phyloP scores from a whole-genome alignment of 176 grass and related monocot species.

The Eragrostis curvula region DNA sequence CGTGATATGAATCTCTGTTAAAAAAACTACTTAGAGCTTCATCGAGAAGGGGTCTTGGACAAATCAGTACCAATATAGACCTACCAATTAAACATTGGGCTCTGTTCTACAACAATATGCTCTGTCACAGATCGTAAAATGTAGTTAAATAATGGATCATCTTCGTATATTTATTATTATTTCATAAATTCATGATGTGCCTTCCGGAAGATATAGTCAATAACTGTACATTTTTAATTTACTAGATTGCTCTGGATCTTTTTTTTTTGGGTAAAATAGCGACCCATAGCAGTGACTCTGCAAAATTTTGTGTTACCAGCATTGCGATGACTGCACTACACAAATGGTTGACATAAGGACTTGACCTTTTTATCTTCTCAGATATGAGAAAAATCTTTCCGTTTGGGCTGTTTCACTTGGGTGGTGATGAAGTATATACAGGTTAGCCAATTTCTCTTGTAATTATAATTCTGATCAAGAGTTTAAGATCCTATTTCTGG shows the following conservation, averaged over 20 bases:
- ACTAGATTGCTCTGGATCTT: conserved; percentile 18
- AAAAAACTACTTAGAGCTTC: conserved; percentile 27
- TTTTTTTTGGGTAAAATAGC: neutral
- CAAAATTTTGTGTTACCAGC: neutral
- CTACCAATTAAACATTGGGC: neutral
- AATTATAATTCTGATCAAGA: conserved; percentile 2
- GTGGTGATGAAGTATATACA: conserved; percentile 99
- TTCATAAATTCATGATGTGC: neutral
- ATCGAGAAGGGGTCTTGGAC: neutral
- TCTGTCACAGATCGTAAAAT: neutral
- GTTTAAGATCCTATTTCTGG: neutral
- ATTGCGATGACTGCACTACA: conserved; percentile 17
- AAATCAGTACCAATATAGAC: conserved; percentile 5
- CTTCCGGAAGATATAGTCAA: neutral
- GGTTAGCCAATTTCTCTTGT: conserved; percentile 53
- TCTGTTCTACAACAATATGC: conserved; percentile 23
- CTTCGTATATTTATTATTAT: neutral
- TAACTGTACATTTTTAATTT: neutral
- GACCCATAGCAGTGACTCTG: conserved; percentile 23
- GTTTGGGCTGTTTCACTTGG: conserved; percentile 93
- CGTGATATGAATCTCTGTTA: neutral
- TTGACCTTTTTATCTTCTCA: conserved; percentile 45
- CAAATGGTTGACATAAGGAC: neutral
- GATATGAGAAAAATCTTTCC: conserved; percentile 99
- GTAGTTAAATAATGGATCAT: neutral